Base-by-base conservation (phyloP, 257 asterid species). In the Penstemon davidsonii region DNA sequence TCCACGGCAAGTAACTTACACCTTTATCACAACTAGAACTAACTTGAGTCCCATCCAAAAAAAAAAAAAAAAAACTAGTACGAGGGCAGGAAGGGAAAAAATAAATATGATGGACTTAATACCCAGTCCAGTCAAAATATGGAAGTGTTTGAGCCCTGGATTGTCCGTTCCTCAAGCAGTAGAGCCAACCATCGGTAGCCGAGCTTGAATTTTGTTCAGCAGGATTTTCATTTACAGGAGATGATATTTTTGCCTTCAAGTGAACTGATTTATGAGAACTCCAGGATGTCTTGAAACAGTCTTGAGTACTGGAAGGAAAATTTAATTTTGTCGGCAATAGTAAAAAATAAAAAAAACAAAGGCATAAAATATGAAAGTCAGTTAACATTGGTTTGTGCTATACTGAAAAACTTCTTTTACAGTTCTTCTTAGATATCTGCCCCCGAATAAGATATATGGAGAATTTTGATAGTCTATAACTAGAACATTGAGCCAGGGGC, bases 221-320 rank as follows among this genome's bases (percentile, higher is more conserved):
- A 6, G 77, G 53, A 73, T 64, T 77, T 73, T 74, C 91, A 55
- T 67, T 76, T 41, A 78, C 76, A 61, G 72, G 74, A 54, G 90
- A 78, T 7, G 92, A 62, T 59, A 75, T 52, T 72, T 84, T 90
- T 62, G 96, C 89, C 79, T 84, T 84, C 81, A 76, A 51, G 76
- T 94, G 99, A 67, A 88, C 93, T 38, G 88, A 79, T 79, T 94
- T 94, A 73, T 94, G 99, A 74, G 97, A 85, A 75, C 87, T 82
- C 96, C 99, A 91, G 42, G 96, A 89, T 43, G 86, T 86, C 95
- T 91, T 94, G 88, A 94, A 94, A 85, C 99, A 94, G 47, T 94
- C 93, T 76, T 93, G 99, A 12, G 96, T 65, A 83, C 99, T 90
- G 78, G 49, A 61, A 70, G 54, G 47, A 62, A 59, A 66, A 69